Base-by-base conservation (phyloP, 2,329 filamentous ascomycete species). In the Orbilia javanica region DNA sequence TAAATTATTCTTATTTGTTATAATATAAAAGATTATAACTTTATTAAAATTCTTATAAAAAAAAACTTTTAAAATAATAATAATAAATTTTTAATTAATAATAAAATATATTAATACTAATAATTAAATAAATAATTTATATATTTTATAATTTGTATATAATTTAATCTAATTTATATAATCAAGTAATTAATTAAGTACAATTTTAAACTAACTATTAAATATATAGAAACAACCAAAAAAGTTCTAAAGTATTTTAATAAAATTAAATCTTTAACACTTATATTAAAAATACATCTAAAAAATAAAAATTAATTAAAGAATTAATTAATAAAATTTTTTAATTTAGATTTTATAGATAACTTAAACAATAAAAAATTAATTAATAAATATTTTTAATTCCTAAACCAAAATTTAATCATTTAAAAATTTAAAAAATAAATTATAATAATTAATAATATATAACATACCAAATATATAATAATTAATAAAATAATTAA, bases 211-310 rank as follows among this genome's bases (percentile, higher is more conserved):
- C n/a, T n/a, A n/a, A n/a, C n/a, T n/a, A n/a, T n/a, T n/a, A n/a
- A n/a, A n/a, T n/a, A n/a, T 36, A 36, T 36, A 5, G 11, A 36
- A 36, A 36, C 11, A 36, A 11, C 11, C 62, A 8, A 18, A 25
- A n/a, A 60, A 39, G 10, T 55, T 29, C 15, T 55, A 36, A 36
- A 36, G 11, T 36, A 36, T 36, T 36, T 36, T 36, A 36, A 36
- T 36, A 36, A 18, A 4, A 22, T 18, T 34, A 27, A 69, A 48
- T 34, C 34, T 34, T 46, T 46, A 34, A 60, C 57, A 60, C 42
- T 64, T 66, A 39, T 69, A 50, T 63, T 50, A 71, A 71, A 63
- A 34, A 74, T n/a, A n/a, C n/a, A 36, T 36, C 5, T 36, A 36
- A 36, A 36, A 36, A 36, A 36, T 36, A 36, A 36, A 36, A 5